Percentiles rank a stretch among this genome's conserved stretches.
Conservation (phyloP, 495 filamentous ascomycete species). For the Endocarpon pusillum region DNA sequence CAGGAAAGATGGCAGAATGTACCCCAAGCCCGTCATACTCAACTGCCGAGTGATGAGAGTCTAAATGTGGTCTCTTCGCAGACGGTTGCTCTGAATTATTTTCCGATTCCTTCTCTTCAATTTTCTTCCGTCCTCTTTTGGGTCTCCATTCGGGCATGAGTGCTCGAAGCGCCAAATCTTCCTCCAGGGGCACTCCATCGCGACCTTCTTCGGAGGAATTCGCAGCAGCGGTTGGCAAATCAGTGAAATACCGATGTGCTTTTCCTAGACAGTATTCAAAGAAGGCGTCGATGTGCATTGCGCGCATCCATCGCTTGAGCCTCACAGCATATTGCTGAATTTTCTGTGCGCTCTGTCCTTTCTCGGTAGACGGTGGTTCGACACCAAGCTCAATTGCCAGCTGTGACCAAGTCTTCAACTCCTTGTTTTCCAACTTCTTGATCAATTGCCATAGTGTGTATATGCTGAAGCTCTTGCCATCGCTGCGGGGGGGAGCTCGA, state of each 20-base stretch:
- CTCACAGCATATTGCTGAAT: slow-evolving; percentile 95
- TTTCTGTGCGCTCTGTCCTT: slow-evolving; percentile 89
- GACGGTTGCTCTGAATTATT: slow-evolving; percentile 26
- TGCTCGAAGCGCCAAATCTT: slow-evolving; percentile 81
- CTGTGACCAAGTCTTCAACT: slow-evolving; percentile 94
- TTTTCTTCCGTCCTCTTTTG: slow-evolving; percentile 70
- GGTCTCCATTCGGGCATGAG: slow-evolving; percentile 81
- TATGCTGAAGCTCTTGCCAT: slow-evolving; percentile 80
- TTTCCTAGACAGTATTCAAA: slow-evolving; percentile 74
- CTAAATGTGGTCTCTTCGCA: slow-evolving; percentile 47
- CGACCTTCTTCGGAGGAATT: slow-evolving; percentile 50
- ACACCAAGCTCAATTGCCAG: slow-evolving; percentile 80
- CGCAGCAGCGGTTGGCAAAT: slow-evolving; percentile 48
- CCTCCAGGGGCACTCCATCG: slow-evolving; percentile 78
- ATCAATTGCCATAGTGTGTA: slow-evolving; percentile 73
- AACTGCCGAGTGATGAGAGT: slow-evolving; percentile 45
- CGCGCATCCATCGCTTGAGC: slow-evolving; percentile 95
- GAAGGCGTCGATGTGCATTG: slow-evolving; percentile 94
- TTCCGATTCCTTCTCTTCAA: slow-evolving; percentile 49
- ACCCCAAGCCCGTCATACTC: slow-evolving; percentile 33
- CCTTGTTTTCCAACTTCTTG: slow-evolving; percentile 61
- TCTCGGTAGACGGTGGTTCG: slow-evolving; percentile 65
- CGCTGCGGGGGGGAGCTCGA: slow-evolving; percentile 71
- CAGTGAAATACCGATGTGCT: slow-evolving; percentile 65
- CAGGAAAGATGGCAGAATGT: slow-evolving; percentile 32